Percentiles rank a stretch among this genome's conserved stretches.
Conservation (phyloP, 2,329 filamentous ascomycete genomes). For the Hymenoscyphus repandus region DNA sequence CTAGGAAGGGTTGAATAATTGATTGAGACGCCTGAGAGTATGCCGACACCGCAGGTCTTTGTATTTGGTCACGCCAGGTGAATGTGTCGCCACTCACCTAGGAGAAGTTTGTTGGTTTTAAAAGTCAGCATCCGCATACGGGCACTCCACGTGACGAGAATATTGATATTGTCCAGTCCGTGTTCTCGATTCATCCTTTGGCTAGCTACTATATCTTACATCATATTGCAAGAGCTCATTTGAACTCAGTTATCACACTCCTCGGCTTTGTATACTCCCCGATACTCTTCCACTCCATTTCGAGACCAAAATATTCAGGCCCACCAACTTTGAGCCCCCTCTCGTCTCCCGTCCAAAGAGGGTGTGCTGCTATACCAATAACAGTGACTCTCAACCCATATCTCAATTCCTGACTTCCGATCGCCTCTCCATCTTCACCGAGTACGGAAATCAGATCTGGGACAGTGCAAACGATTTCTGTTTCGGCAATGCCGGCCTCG, state of each 20-base stretch:
- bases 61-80: too few relatives aligned
- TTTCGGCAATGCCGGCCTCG: conserved; percentile 19
- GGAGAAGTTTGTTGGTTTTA: too few relatives aligned
- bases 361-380: conserved; percentile 42
- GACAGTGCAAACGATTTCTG: conserved; percentile 16
- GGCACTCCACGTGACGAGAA: too few relatives aligned
- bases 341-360: conserved; percentile 37
- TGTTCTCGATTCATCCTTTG: too few relatives aligned
- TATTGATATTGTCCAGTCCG: too few relatives aligned
- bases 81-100: too few relatives aligned
- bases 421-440: conserved; percentile 39
- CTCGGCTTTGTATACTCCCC: conserved; percentile 10
- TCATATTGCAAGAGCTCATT: too few relatives aligned
- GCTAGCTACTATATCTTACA: too few relatives aligned
- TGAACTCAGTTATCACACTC: conserved; percentile 12
- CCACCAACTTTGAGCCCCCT: conserved; percentile 34
- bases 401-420: conserved; percentile 42
- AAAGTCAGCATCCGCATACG: too few relatives aligned
- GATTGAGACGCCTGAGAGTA: too few relatives aligned
- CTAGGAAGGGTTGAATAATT: too few relatives aligned
- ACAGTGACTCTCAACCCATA: conserved; percentile 45
- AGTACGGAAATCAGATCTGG: conserved; percentile 34
- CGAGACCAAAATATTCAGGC: conserved; percentile 32
- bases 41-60: too few relatives aligned
- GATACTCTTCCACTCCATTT: conserved; percentile 9